These are phyloP conservation scores for Sequoia sempervirens DNA, from an alignment of 75 land plant species.

Conservation along the genomic window DNA sequence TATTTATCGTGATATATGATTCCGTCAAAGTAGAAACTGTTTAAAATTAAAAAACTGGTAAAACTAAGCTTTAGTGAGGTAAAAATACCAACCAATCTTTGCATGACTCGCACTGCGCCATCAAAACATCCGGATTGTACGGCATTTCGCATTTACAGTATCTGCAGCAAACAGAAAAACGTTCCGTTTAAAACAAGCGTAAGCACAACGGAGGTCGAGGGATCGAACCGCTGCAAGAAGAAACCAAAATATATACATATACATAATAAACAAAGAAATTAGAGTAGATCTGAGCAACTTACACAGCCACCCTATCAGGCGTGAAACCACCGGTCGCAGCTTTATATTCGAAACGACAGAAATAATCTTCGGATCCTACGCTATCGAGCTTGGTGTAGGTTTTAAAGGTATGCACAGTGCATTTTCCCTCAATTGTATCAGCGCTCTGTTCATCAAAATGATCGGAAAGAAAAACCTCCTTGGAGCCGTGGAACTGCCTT, in stretches of 20 bases:
- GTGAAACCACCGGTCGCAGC: constrained; percentile 36
- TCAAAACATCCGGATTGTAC: constrained; percentile 39
- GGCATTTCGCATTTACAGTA: constrained; percentile 34
- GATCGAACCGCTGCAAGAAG: background rate
- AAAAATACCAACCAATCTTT: constrained; percentile 30
- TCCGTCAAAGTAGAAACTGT: background rate
- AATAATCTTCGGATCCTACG: constrained; percentile 37
- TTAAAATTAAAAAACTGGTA: background rate
- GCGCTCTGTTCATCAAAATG: constrained; percentile 34
- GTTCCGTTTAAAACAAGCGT: background rate
- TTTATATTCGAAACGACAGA: constrained; percentile 38
- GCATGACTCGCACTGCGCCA: constrained; percentile 35
- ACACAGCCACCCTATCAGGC: constrained; percentile 36
- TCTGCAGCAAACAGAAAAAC: constrained; percentile 7
- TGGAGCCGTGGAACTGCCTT: constrained; percentile 31
- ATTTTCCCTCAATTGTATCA: constrained; percentile 33
- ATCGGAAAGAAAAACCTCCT: constrained; percentile 34
- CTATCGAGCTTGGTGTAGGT: constrained; percentile 25
- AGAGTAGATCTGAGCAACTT: constrained; percentile 1
- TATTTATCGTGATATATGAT: background rate
- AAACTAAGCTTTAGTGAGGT: background rate
- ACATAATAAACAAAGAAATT: background rate
- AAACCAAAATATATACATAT: background rate
- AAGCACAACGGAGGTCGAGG: background rate
- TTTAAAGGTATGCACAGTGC: constrained; percentile 32